These are phyloP conservation scores for Fusarium equiseti DNA, from an alignment of 2,329 filamentous ascomycete genomes.

Conservation along the genomic window DNA sequence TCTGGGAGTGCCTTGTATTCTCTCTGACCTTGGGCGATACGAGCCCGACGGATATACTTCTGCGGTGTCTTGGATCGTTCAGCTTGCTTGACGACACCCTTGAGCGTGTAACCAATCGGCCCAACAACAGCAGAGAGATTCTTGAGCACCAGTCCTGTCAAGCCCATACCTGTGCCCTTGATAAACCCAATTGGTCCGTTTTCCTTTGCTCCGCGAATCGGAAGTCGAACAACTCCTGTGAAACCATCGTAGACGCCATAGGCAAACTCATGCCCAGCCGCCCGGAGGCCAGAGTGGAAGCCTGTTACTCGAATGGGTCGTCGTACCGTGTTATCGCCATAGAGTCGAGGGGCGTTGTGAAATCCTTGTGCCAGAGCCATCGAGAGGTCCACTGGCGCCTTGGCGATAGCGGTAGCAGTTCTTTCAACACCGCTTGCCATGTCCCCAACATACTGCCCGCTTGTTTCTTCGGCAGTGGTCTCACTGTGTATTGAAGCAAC, in stretches of 20 bases:
- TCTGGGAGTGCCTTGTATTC: constrained; percentile 56
- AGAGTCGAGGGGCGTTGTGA: constrained; percentile 77
- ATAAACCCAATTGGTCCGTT: constrained; percentile 61
- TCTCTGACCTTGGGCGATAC: constrained; percentile 69
- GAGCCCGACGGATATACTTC: constrained; percentile 66
- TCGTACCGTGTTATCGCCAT: constrained; percentile 77
- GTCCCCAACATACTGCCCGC: constrained; percentile 61
- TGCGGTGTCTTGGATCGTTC: constrained; percentile 66
- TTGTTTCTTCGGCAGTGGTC: constrained; percentile 34
- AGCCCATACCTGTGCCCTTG: constrained; percentile 71
- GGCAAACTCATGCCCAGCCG: constrained; percentile 70
- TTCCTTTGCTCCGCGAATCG: constrained; percentile 68
- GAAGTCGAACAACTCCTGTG: constrained; percentile 71
- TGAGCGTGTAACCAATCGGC: constrained; percentile 71
- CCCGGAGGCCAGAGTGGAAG: constrained; percentile 71
- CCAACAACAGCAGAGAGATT: constrained; percentile 72
- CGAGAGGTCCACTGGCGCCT: constrained; percentile 70
- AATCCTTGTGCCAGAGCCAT: constrained; percentile 75
- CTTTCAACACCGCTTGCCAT: constrained; percentile 65
- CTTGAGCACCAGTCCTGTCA: constrained; percentile 74
- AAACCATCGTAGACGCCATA: constrained; percentile 75
- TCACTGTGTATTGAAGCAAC: constrained; percentile 26
- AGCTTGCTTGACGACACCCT: constrained; percentile 72
- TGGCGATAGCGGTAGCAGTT: constrained; percentile 63
- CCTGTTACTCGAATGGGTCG: constrained; percentile 73